Base-by-base conservation (phyloP, 2,329 filamentous ascomycete species). In the Dothideomycetidae sp. region DNA sequence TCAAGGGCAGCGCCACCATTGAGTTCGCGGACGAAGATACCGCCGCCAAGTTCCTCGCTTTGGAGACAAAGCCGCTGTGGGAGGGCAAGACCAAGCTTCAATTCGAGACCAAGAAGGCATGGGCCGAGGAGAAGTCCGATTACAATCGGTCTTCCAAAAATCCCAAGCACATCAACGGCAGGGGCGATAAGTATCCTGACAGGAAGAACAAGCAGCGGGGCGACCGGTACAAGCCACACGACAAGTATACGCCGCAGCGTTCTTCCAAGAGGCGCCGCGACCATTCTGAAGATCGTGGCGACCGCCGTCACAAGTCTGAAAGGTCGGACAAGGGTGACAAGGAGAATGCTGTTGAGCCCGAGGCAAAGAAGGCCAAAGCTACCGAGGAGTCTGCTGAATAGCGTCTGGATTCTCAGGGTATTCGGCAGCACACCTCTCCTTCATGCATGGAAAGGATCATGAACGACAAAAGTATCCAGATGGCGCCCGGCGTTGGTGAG, bases 1-100 rank as follows among this genome's bases (percentile, higher is more conserved):
- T 96, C 76, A 98, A 98, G 71, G 85, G 88, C 49, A 93, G 84
- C 48, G 83, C 93, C 41, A 96, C 94, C 55, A 83, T 93, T 47
- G 88, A 94, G 60, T 98, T 96, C 58, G 70, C 73, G 44, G 73
- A 73, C 34, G 78, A 85, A 52, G 82, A 92, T 48, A 70, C 74
- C 14, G 78, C 82, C 51, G 70, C 85, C 57, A 75, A 75, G 42
- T 98, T 98, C 62, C 64, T 94, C 43, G 74, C 66, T 10, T 64
- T 84, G 29, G 80, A 93, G 38, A 78, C 82, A 13, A 77, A 80
- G 58, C 90, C 90, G 42, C 73, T 78, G 57, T 98, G 77, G 75
- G 77, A 93, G 58, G 85, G 71, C 36, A 32, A 44, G 31, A 29
- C 29, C 17, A 34, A 83, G 21, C 68, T 96, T 36, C 64, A 76